Percentiles rank a stretch among this genome's conserved stretches.
Evolutionary conservation across 106 monocot genomes (phyloP).

Genomic region (Dactylorhiza incarnata): DNA sequence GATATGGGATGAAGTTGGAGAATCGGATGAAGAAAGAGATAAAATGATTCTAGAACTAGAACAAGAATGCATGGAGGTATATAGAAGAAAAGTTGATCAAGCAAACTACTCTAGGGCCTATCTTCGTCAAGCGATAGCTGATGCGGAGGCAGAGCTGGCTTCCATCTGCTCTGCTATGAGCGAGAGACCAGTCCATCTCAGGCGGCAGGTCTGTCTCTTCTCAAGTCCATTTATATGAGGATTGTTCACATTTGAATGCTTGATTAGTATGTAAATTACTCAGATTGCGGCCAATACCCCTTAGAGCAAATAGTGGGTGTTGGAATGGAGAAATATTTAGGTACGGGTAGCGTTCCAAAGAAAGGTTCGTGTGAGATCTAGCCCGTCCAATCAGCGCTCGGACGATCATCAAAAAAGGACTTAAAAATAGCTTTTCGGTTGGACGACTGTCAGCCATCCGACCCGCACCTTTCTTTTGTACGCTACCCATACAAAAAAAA

Average conservation of each 20-base stretch:
- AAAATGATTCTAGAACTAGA: conserved; percentile 62
- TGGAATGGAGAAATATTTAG: no score
- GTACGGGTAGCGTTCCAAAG: no score
- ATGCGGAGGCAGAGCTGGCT: conserved; percentile 49
- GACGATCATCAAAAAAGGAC: no score
- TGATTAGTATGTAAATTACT: neutral
- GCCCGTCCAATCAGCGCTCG: no score
- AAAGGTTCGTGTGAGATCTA: no score
- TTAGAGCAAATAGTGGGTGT: neutral
- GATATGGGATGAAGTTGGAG: conserved; percentile 89
- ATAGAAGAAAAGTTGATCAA: conserved; percentile 52
- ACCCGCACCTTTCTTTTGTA: no score
- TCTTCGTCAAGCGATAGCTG: conserved; percentile 56
- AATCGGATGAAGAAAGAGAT: conserved; percentile 59
- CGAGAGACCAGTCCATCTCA: conserved; percentile 31
- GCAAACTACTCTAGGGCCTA: conserved; percentile 44
- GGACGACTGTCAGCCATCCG: no score
- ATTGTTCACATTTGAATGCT: neutral
- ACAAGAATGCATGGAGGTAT: conserved; percentile 60
- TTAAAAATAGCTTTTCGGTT: no score
- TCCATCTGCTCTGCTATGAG: conserved; percentile 52
- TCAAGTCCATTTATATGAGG: neutral
- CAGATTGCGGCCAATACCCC: neutral
- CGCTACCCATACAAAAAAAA: no score
- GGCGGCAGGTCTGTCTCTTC: conserved; percentile 23